Conservation (phyloP, 352 stramenopile species). For the Pythium biforme region DNA sequence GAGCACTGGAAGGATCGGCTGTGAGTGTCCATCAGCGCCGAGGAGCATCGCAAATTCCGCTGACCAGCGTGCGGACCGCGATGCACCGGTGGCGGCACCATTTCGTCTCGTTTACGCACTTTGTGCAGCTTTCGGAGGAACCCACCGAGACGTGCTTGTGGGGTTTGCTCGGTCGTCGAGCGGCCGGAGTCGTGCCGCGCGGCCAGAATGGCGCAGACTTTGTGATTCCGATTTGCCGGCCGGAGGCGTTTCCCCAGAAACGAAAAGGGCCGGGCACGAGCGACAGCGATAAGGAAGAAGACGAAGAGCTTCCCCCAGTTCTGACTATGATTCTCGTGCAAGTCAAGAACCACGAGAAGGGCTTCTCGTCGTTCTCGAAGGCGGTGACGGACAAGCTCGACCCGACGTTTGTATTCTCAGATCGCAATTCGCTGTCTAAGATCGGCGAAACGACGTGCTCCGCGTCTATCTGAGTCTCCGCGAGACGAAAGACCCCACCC, state of each 20-base stretch:
- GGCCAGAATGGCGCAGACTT: conserved; percentile 14
- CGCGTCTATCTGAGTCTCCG: not conserved
- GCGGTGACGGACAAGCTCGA: not conserved
- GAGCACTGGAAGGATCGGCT: not conserved
- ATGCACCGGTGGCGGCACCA: not conserved
- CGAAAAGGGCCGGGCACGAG: not conserved
- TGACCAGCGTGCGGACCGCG: not conserved
- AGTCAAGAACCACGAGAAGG: conserved; percentile 13
- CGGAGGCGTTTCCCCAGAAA: not conserved
- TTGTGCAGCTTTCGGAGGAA: conserved; percentile 24
- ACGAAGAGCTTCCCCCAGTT: not conserved
- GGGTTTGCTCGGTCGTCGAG: conserved; percentile 26
- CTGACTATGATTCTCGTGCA: conserved; percentile 23
- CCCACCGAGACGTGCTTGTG: conserved; percentile 28
- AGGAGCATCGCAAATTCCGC: conserved; percentile 6
- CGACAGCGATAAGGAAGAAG: not conserved
- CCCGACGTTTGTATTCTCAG: not conserved
- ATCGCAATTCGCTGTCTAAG: not conserved
- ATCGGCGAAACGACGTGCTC: not conserved
- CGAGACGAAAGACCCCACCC: not conserved
- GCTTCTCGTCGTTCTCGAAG: not conserved
- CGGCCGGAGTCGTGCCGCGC: conserved; percentile 21
- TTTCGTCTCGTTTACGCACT: conserved; percentile 30
- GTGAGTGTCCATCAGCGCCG: not conserved
- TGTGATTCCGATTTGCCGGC: conserved; percentile 25